Conservation (phyloP, 495 filamentous ascomycete species). For the Xylaria bambusicola region DNA sequence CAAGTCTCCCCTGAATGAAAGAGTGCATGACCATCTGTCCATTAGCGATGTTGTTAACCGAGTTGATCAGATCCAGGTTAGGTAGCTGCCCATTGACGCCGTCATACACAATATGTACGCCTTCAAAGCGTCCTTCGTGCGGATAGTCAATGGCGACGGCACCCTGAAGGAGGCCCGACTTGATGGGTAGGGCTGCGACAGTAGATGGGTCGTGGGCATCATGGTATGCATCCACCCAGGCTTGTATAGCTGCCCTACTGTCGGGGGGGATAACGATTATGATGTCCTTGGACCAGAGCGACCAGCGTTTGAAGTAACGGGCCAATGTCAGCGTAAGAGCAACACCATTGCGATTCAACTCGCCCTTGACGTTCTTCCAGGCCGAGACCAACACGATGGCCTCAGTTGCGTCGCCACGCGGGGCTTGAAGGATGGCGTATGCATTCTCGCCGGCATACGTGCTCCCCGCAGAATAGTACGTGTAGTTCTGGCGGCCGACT, state of each 20-base stretch:
- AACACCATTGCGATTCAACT: constrained; percentile 83
- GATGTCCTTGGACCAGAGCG: constrained; percentile 97
- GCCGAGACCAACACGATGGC: constrained; percentile 89
- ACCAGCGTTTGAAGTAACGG: constrained; percentile 96
- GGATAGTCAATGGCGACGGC: constrained; percentile 93
- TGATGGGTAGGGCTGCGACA: constrained; percentile 80
- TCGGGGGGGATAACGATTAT: constrained; percentile 88
- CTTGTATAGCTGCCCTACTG: constrained; percentile 86
- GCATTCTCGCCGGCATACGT: constrained; percentile 82
- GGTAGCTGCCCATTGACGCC: constrained; percentile 95
- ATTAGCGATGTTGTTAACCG: constrained; percentile 80
- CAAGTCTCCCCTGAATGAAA: constrained; percentile 82
- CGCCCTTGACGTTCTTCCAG: constrained; percentile 80
- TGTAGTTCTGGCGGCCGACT: constrained; percentile 73
- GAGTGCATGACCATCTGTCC: constrained; percentile 90
- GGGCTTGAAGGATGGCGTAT: constrained; percentile 93
- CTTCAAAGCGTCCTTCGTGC: constrained; percentile 77
- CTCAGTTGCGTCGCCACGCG: constrained; percentile 95
- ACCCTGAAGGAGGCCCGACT: constrained; percentile 90
- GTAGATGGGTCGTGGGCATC: constrained; percentile 69
- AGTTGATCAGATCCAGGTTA: constrained; percentile 95
- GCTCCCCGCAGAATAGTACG: constrained; percentile 76
- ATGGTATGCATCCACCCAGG: constrained; percentile 98
- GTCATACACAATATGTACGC: constrained; percentile 89
- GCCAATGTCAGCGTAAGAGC: constrained; percentile 83